A percentile compares a stretch with the other conserved stretches of the same genome.
Conservation (phyloP, 768 basidiomycete species). For the Mycena olivaceomarginata region DNA sequence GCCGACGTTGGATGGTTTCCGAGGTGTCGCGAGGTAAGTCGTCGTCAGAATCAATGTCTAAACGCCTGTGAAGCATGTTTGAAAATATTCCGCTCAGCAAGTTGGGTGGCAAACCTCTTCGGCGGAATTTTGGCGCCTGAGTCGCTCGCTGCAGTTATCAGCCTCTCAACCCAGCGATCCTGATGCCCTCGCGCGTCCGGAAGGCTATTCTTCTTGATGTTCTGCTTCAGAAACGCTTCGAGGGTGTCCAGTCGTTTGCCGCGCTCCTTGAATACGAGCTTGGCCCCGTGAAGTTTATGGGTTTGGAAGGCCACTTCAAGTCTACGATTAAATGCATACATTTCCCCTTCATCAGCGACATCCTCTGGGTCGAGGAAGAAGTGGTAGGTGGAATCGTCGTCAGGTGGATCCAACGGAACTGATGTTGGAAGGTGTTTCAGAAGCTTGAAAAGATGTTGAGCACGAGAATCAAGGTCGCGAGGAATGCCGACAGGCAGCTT, state of each 20-base stretch:
- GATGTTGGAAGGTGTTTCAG: background rate
- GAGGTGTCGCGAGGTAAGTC: background rate
- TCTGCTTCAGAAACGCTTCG: background rate
- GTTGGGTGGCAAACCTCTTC: no score
- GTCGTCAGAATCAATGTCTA: background rate
- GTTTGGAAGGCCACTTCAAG: no score
- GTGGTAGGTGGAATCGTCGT: slow-evolving; percentile 7
- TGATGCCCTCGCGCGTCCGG: slow-evolving; percentile 1
- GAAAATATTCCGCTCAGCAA: background rate
- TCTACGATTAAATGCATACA: no score
- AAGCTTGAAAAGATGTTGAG: background rate
- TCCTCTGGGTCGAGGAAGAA: slow-evolving; percentile 12
- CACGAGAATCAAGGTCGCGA: background rate
- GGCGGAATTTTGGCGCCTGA: background rate
- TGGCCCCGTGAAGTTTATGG: no score
- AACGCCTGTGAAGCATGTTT: background rate
- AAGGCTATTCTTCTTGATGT: slow-evolving; percentile 4
- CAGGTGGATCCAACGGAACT: background rate
- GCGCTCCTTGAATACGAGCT: no score
- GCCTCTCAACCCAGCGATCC: background rate
- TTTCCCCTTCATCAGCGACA: background rate
- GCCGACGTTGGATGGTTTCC: background rate
- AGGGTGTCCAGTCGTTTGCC: no score
- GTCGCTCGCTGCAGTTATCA: background rate
- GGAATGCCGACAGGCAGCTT: no score